Percentiles rank a stretch among this genome's conserved stretches.
phyloP scores from a whole-genome alignment of 169 alveolate species.

The Haemoproteus tartakovskyi region DNA sequence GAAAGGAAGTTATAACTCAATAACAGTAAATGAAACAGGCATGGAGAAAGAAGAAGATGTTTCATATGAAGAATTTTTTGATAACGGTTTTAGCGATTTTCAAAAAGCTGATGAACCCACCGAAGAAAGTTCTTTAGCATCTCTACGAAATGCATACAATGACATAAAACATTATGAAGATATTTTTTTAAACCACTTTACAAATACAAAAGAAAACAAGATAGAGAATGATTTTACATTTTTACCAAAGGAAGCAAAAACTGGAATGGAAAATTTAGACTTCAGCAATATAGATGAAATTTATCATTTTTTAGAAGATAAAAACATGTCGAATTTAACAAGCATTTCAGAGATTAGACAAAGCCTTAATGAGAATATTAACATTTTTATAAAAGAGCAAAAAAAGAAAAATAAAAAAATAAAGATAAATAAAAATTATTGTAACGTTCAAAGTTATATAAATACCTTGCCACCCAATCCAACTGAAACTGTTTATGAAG shows the following conservation, averaged over 20 bases:
- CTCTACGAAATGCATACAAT: conserved; percentile 24
- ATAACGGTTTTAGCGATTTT: conserved; percentile 25
- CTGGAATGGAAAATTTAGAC: not conserved
- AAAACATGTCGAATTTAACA: not conserved
- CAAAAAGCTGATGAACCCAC: conserved; percentile 41
- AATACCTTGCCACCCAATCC: conserved; percentile 46
- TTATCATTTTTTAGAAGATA: not conserved
- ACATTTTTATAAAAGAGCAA: conserved; percentile 30
- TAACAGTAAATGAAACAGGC: too few species aligned
- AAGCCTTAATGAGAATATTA: conserved; percentile 4
- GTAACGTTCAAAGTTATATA: conserved; percentile 1
- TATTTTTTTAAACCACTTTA: conserved; percentile 24
- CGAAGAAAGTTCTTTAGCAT: not conserved
- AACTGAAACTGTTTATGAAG: too few species aligned
- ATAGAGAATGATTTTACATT: not conserved
- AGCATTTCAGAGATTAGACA: too few species aligned
- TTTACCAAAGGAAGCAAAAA: conserved; percentile 1
- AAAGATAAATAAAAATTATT: conserved; percentile 23
- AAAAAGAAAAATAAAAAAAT: conserved; percentile 31
- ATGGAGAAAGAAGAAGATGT: too few species aligned
- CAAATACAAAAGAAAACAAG: conserved; percentile 4
- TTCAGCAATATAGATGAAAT: conserved; percentile 28
- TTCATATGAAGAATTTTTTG: too few species aligned
- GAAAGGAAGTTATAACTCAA: too few species aligned
- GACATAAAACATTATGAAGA: conserved; percentile 40